These are phyloP conservation scores for Amphichorda felina DNA, from an alignment of 2,329 filamentous ascomycete genomes.

Conservation along the genomic window DNA sequence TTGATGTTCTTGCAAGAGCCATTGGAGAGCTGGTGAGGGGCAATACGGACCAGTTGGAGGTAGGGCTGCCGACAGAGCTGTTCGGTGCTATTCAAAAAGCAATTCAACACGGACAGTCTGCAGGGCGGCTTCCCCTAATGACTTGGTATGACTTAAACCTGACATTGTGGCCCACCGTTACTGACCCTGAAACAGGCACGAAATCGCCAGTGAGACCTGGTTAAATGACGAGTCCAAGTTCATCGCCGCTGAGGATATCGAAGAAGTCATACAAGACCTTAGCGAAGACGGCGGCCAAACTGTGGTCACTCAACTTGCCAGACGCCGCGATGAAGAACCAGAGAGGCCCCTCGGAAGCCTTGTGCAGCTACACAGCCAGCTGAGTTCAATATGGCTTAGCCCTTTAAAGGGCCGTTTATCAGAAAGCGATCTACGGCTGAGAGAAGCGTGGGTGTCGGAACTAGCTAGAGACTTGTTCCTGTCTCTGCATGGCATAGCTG, in stretches of 20 bases:
- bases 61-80: not conserved
- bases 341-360: constrained; percentile 12
- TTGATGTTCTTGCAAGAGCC: no score
- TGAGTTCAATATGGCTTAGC: constrained; percentile 19
- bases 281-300: constrained; percentile 12
- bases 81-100: constrained; percentile 3
- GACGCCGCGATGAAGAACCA: constrained; percentile 10
- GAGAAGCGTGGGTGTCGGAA: constrained; percentile 16
- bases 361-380: constrained; percentile 13
- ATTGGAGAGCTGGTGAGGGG: no score
- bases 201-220: not conserved
- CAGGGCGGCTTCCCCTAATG: constrained; percentile 14
- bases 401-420: constrained; percentile 11
- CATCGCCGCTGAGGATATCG: constrained; percentile 10
- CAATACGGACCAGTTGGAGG: not conserved
- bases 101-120: constrained; percentile 12
- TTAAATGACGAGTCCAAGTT: not conserved
- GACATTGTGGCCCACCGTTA: no score
- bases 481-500: constrained; percentile 19
- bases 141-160: constrained; percentile 17
- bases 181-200: constrained; percentile 1
- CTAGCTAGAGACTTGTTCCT: constrained; percentile 21
- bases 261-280: constrained; percentile 13
- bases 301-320: constrained; percentile 17
- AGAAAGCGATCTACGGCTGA: constrained; percentile 10